Base-by-base conservation (phyloP, 2,329 filamentous ascomycete genomes). In the Penicillium sp. region DNA sequence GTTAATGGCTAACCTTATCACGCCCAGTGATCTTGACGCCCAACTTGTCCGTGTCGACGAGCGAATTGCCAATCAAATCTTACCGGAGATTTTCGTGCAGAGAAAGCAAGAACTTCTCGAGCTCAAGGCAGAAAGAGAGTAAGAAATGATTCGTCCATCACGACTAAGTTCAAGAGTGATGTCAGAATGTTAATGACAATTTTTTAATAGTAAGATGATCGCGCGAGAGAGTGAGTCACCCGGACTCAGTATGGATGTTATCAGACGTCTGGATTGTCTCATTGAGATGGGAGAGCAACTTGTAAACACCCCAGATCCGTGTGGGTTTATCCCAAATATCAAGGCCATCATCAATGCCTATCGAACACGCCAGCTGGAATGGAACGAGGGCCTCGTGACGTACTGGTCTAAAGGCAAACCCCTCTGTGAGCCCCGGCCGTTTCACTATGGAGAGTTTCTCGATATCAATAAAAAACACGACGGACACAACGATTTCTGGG, bases 351-450 rank as follows among this genome's bases (percentile, higher is more conserved):
- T 57, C 13, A 13, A 9, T n/a, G 59, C 59, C 19, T 57, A 61
- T n/a, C 19, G 47, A 47, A 28, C 59, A 17, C 13, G 30, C 4
- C 17, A 38, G 10, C 45, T 57, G 15, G 45, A 38, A 8, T 61
- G 59, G 54, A n/a, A 45, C 17, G 15, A 28, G 6, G 59, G 59
- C 8, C 59, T 61, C 9, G 54, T 61, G 12, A 61, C 53, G 3
- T 61, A 61, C 53, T 61, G 54, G 37, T 54, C 54, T 35, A 6
- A 61, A n/a, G 59, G 59, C 8, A 28, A 17, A 2, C 37, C 49
- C n/a, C 12, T 57, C 6, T 61, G 35, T n/a, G 47, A 57, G 22
- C 59, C 59, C 1, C n/a, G 59, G 4, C 45, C 53, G 10, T 61
- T 57, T 38, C 47, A 57, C 12, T 53, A 42, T 7, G 37, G 53